Conservation (phyloP, 352 stramenopile genomes). For the Phytophthora pluvialis region DNA sequence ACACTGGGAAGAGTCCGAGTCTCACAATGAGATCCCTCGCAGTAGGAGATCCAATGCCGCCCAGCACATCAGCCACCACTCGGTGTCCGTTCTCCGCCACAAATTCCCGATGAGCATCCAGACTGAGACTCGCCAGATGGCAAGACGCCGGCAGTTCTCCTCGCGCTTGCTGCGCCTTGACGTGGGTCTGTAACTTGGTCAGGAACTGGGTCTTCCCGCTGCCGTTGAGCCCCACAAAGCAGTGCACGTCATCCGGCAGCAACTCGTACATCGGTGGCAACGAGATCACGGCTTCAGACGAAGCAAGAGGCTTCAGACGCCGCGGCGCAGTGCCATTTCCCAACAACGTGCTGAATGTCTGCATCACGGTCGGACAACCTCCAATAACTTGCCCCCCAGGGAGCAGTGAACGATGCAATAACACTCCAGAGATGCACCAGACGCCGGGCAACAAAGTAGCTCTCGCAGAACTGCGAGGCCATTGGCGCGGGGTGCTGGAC, state of each 20-base stretch:
- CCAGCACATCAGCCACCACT: constrained; percentile 72
- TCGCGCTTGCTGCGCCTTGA: constrained; percentile 25
- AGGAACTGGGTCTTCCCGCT: constrained; percentile 74
- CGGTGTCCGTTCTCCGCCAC: constrained; percentile 59
- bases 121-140: constrained; percentile 62
- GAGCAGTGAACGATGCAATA: constrained; percentile 3
- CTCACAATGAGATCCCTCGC: constrained; percentile 91
- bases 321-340: constrained; percentile 6
- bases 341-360: constrained; percentile 24
- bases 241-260: constrained; percentile 63
- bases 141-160: constrained; percentile 35
- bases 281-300: constrained; percentile 37
- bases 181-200: constrained; percentile 44
- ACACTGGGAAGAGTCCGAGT: constrained; percentile 92
- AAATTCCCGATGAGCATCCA: constrained; percentile 89
- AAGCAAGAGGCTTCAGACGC: constrained; percentile 10
- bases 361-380: constrained; percentile 4
- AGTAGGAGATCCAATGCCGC: constrained; percentile 66
- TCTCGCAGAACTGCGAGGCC: background rate
- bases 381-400: constrained; percentile 9
- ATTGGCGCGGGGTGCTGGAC: background rate
- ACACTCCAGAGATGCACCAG: constrained; percentile 7
- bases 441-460: background rate
- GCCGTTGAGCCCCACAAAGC: constrained; percentile 74
- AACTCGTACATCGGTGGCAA: constrained; percentile 54